phyloP scores from a whole-genome alignment of 495 filamentous ascomycete genomes.

The Aspergillus ostianus region DNA sequence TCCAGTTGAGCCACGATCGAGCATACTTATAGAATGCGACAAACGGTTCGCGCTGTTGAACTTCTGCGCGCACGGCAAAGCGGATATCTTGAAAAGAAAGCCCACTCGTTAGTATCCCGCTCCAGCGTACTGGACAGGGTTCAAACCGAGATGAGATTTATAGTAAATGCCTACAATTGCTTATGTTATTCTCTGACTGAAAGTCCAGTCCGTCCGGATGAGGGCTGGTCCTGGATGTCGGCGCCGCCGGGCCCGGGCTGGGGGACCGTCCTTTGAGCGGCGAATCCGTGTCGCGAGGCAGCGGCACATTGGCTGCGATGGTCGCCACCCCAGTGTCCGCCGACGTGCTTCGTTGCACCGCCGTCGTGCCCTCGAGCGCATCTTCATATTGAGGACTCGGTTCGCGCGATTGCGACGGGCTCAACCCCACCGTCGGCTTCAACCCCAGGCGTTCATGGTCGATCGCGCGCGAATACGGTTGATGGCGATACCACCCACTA shows the following conservation, averaged over 20 bases:
- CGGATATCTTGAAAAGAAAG: conserved; percentile 64
- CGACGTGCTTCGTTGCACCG: conserved; percentile 24
- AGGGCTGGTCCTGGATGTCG: conserved; percentile 17
- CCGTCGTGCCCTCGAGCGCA: conserved; percentile 41
- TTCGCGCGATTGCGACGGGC: conserved; percentile 51
- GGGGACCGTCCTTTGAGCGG: conserved; percentile 53
- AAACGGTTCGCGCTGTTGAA: conserved; percentile 83
- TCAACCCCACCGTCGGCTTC: conserved; percentile 43
- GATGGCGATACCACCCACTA: conserved; percentile 62
- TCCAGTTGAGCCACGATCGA: conserved; percentile 50
- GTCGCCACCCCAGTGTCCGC: conserved; percentile 49
- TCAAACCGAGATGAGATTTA: conserved; percentile 23
- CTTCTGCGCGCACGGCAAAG: conserved; percentile 80
- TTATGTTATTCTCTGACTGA: conserved; percentile 42
- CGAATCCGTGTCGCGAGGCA: conserved; percentile 50
- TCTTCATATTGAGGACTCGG: conserved; percentile 57
- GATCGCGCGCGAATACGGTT: conserved; percentile 43
- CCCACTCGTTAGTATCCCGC: conserved; percentile 35
- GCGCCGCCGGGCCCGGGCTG: conserved; percentile 41
- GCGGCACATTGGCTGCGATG: conserved; percentile 56
- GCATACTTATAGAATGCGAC: conserved; percentile 68
- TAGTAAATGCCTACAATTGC: conserved; percentile 49
- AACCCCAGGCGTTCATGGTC: conserved; percentile 34
- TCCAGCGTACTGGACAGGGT: conserved; percentile 31
- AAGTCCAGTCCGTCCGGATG: conserved; percentile 34